phyloP scores from a whole-genome alignment of 805 yeast species.

The Candida ponderosae region DNA sequence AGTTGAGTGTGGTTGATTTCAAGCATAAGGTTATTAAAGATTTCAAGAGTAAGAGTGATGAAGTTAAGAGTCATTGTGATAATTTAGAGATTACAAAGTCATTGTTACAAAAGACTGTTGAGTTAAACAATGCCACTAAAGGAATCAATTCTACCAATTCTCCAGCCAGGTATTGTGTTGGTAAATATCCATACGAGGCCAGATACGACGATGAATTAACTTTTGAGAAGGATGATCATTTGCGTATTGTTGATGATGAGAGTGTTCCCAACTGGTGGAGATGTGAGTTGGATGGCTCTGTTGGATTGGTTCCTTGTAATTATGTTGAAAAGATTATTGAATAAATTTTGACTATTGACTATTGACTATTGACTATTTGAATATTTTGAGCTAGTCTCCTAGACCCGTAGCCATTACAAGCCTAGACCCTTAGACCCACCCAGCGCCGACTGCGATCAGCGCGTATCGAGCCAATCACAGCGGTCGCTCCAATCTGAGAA shows the following conservation, averaged over 20 bases:
- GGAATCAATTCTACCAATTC: conserved; percentile 10
- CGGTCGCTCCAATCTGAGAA: too few relatives aligned
- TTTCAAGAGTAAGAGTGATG: neutral
- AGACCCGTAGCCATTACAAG: too few relatives aligned
- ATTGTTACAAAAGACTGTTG: neutral
- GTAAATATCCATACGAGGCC: conserved; percentile 31
- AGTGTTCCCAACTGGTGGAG: conserved; percentile 16
- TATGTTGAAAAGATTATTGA: conserved; percentile 6
- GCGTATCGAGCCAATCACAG: too few relatives aligned
- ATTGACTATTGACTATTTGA: too few relatives aligned
- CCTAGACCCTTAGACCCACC: too few relatives aligned
- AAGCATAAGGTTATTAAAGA: neutral
- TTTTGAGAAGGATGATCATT: conserved; percentile 34
- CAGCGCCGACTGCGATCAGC: too few relatives aligned
- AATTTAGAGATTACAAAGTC: conserved; percentile 5
- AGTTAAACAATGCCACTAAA: conserved; percentile 1
- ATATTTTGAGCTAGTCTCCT: too few relatives aligned
- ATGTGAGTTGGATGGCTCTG: conserved; percentile 11
- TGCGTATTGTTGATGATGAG: conserved; percentile 25
- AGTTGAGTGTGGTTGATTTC: conserved; percentile 2
- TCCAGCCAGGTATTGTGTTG: conserved; percentile 24
- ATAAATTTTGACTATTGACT: too few relatives aligned
- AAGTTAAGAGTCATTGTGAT: conserved; percentile 1
- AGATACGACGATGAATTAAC: conserved; percentile 33
- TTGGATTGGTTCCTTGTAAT: conserved; percentile 16